Conservation (phyloP, 441 rosid genomes). For the Populus hybrid region DNA sequence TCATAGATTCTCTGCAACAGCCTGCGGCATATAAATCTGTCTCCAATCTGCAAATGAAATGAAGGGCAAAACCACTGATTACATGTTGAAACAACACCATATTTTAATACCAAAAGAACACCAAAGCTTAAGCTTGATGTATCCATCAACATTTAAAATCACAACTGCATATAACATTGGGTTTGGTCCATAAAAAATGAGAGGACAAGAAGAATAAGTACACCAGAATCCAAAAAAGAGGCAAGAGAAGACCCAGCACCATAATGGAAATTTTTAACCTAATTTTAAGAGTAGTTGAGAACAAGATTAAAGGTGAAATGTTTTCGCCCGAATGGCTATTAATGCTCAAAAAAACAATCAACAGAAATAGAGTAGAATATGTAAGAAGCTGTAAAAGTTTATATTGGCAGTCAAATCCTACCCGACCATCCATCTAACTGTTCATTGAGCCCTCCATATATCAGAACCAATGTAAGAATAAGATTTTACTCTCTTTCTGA, state of each 20-base stretch:
- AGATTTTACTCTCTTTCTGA: background rate
- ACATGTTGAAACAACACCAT: background rate
- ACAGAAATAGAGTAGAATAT: no score
- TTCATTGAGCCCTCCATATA: background rate
- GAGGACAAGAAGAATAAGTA: background rate
- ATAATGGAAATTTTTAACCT: no score
- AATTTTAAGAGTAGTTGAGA: background rate
- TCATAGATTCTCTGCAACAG: constrained; percentile 66
- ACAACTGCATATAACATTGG: background rate
- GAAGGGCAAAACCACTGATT: background rate
- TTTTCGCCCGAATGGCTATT: background rate
- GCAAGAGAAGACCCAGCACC: background rate
- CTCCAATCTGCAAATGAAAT: constrained; percentile 62
- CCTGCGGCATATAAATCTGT: constrained; percentile 75
- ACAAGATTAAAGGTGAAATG: background rate
- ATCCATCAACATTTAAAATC: background rate
- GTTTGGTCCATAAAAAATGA: background rate
- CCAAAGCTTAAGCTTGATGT: background rate
- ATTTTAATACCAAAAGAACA: background rate
- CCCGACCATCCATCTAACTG: background rate
- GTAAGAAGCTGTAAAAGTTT: no score
- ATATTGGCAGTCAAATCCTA: background rate
- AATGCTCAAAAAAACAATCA: no score
- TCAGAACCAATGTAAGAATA: background rate
- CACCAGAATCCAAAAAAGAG: background rate